Conservation (phyloP, 208 protist species). For the Acanthamoeba culbertsoni region DNA sequence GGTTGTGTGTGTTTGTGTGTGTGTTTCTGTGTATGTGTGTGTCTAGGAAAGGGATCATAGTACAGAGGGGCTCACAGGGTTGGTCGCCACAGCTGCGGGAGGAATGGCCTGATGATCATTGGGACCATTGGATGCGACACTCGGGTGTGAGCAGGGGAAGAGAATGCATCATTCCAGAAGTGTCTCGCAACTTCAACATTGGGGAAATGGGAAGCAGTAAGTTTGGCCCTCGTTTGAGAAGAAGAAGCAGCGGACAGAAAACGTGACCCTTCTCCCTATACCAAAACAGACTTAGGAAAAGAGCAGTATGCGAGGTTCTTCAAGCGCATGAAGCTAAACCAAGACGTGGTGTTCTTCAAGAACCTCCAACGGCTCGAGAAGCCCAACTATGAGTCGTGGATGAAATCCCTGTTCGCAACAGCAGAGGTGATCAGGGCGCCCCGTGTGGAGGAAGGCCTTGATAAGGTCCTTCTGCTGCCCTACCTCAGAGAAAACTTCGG, state of each 20-base stretch:
- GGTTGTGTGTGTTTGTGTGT: not conserved
- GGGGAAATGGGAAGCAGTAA: conserved; percentile 49
- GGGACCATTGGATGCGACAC: conserved; percentile 83
- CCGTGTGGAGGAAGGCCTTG: not conserved
- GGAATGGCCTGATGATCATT: conserved; percentile 81
- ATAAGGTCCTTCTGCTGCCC: not conserved
- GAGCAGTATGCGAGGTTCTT: conserved; percentile 7
- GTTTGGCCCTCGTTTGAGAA: not conserved
- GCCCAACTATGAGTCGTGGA: not conserved
- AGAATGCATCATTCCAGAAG: conserved; percentile 62
- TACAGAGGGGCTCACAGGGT: too few relatives aligned
- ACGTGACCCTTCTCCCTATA: not conserved
- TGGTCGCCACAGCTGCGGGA: not conserved
- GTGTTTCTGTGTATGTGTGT: not conserved
- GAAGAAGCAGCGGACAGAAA: not conserved
- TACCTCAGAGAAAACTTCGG: not conserved
- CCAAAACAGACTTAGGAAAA: not conserved
- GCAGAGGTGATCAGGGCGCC: not conserved
- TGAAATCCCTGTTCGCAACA: not conserved
- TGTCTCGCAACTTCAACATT: conserved; percentile 69
- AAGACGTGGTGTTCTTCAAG: not conserved
- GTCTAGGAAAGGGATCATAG: too few relatives aligned
- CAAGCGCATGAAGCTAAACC: conserved; percentile 52
- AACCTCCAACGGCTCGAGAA: not conserved
- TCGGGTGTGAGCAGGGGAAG: not conserved